Conservation (phyloP, 495 filamentous ascomycete species). For the Aspergillus bridgeri region DNA sequence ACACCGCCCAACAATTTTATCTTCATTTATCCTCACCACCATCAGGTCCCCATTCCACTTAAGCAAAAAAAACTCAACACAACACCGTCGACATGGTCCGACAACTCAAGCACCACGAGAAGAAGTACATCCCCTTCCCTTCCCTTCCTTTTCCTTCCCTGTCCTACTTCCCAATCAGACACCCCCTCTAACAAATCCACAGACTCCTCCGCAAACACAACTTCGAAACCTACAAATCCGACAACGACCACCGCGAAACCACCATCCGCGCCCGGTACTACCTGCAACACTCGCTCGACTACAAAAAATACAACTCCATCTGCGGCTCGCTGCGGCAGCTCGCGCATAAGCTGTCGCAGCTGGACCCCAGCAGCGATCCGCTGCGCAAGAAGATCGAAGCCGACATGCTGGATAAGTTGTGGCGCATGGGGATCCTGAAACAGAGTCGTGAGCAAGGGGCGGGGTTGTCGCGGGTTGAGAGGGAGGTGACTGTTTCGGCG, state of each 20-base stretch:
- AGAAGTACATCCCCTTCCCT: conserved; percentile 46
- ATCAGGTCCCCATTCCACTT: background rate
- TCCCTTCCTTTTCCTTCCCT: background rate
- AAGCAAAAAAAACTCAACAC: background rate
- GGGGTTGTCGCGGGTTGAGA: conserved; percentile 75
- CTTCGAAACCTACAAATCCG: conserved; percentile 88
- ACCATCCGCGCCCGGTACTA: conserved; percentile 80
- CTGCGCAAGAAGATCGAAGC: conserved; percentile 76
- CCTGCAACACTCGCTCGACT: conserved; percentile 82
- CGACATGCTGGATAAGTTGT: conserved; percentile 82
- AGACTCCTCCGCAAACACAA: conserved; percentile 87
- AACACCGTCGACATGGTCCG: conserved; percentile 65
- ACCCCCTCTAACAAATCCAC: conserved; percentile 15
- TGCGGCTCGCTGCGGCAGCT: conserved; percentile 82
- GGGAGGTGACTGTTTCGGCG: conserved; percentile 78
- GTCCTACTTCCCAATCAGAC: background rate
- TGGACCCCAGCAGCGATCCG: conserved; percentile 72
- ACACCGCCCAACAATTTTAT: background rate
- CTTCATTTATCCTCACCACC: background rate
- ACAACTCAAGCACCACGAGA: conserved; percentile 90
- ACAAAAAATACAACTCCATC: conserved; percentile 82
- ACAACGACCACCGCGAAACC: conserved; percentile 77
- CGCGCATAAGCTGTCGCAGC: conserved; percentile 76
- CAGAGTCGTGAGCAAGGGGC: conserved; percentile 54
- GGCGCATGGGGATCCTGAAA: conserved; percentile 82